Evolutionary conservation across 768 basidiomycete genomes (phyloP).

Genomic region (Collybia sordida): DNA sequence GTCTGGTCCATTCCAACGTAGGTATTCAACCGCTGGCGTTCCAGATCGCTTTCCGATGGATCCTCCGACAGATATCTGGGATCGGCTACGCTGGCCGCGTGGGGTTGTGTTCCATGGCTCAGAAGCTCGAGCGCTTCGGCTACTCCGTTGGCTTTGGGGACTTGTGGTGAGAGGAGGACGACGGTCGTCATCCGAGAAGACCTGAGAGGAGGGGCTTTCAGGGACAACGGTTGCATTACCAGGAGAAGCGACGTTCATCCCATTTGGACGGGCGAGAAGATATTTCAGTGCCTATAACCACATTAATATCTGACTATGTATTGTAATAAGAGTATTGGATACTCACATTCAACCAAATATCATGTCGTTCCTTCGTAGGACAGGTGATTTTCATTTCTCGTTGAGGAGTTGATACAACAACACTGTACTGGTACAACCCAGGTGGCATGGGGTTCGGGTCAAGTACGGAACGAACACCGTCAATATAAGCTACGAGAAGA

Average conservation of each 20-base stretch:
- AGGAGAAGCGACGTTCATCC: constrained; percentile 35
- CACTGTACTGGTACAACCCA: constrained; percentile 89
- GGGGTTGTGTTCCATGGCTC: constrained; percentile 77
- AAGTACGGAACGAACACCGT: constrained; percentile 86
- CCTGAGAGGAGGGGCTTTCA: constrained; percentile 49
- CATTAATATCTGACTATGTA: constrained; percentile 11
- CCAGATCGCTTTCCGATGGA: constrained; percentile 85
- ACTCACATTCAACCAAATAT: constrained; percentile 92
- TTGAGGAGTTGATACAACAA: constrained; percentile 89
- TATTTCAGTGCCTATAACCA: constrained; percentile 81
- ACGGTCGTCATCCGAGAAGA: constrained; percentile 51
- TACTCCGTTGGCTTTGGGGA: constrained; percentile 75
- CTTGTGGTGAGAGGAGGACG: constrained; percentile 50
- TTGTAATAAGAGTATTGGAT: constrained; percentile 6
- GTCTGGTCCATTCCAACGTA: constrained; percentile 76
- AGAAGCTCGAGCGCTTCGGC: constrained; percentile 54
- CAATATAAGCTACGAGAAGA: constrained; percentile 75
- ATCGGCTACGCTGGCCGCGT: constrained; percentile 74
- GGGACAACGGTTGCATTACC: constrained; percentile 36
- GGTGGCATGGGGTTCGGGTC: constrained; percentile 97
- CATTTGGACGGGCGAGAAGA: constrained; percentile 73
- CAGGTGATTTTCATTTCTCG: constrained; percentile 99
- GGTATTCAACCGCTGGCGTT: constrained; percentile 89
- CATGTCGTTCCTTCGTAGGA: constrained; percentile 91
- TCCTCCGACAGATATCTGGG: constrained; percentile 71